Conservation (phyloP, 2,329 filamentous ascomycete species). For the Fusarium brachygibbosum region DNA sequence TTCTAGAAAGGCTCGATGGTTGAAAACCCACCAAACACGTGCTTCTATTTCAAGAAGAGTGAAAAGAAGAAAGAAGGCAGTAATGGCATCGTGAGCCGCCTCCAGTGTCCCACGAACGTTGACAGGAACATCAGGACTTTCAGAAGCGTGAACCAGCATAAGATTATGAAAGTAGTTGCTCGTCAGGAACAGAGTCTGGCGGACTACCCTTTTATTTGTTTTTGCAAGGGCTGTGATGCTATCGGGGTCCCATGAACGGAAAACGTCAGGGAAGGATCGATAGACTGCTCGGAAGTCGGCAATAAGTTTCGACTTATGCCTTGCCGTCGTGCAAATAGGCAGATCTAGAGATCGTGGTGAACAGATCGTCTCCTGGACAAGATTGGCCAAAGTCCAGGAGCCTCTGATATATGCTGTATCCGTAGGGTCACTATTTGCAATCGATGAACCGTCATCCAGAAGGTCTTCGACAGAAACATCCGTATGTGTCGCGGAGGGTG, state of each 20-base stretch:
- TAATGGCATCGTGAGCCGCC: slow-evolving; percentile 80
- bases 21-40: slow-evolving; percentile 87
- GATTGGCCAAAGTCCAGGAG: slow-evolving; percentile 83
- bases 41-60: slow-evolving; percentile 77
- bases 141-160: slow-evolving; percentile 81
- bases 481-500: slow-evolving; percentile 82
- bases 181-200: slow-evolving; percentile 83
- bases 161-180: slow-evolving; percentile 87
- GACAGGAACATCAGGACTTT: slow-evolving; percentile 72
- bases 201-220: slow-evolving; percentile 74
- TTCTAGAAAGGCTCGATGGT: slow-evolving; percentile 84
- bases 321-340: slow-evolving; percentile 76
- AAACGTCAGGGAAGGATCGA: slow-evolving; percentile 77
- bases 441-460: slow-evolving; percentile 70
- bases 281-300: slow-evolving; percentile 78
- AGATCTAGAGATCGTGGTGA: slow-evolving; percentile 80
- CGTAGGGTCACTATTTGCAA: slow-evolving; percentile 71
- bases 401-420: slow-evolving; percentile 80
- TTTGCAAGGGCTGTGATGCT: slow-evolving; percentile 69
- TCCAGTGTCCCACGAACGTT: slow-evolving; percentile 79
- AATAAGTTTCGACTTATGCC: slow-evolving; percentile 78
- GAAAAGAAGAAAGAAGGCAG: slow-evolving; percentile 80
- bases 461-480: slow-evolving; percentile 83
- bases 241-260: slow-evolving; percentile 76
- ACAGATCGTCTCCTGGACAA: slow-evolving; percentile 83